Conservation (phyloP, 1,284 basidiomycete genomes). For the Cutaneotrichosporon curvatum region DNA sequence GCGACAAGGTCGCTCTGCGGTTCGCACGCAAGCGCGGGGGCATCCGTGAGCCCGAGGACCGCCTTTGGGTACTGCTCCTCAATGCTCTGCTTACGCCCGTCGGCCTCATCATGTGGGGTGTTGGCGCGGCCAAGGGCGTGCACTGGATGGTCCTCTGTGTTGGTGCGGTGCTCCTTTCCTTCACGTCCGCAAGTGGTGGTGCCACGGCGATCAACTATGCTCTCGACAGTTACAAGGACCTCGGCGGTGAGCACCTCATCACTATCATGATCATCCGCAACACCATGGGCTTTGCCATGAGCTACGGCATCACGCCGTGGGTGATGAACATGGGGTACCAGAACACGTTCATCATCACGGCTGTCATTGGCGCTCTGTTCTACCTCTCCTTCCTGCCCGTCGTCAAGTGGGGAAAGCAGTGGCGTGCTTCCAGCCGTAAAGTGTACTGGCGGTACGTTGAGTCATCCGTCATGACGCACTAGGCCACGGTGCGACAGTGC, state of each 20-base stretch:
- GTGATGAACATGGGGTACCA: slow-evolving; percentile 18
- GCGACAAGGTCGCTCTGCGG: slow-evolving; percentile 19
- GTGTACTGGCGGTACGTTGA: slow-evolving; percentile 20
- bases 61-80: slow-evolving; percentile 20
- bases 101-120: slow-evolving; percentile 26
- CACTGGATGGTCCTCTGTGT: slow-evolving; percentile 25
- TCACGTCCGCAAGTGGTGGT: slow-evolving; percentile 18
- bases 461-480: slow-evolving; percentile 9
- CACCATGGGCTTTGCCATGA: slow-evolving; percentile 13
- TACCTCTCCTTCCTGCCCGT: slow-evolving; percentile 17
- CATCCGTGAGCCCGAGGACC: slow-evolving; percentile 30
- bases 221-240: slow-evolving; percentile 27
- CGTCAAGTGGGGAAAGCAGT: slow-evolving; percentile 17
- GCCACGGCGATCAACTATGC: slow-evolving; percentile 25
- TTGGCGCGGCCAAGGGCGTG: slow-evolving; percentile 20
- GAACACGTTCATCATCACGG: slow-evolving; percentile 20
- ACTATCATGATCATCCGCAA: slow-evolving; percentile 22
- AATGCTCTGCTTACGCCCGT: slow-evolving; percentile 20
- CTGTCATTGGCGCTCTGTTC: slow-evolving; percentile 15
- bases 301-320: slow-evolving; percentile 25
- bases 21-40: slow-evolving; percentile 20
- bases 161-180: slow-evolving; percentile 20
- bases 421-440: slow-evolving; percentile 5
- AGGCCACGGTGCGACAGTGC: too few relatives aligned
- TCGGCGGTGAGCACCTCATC: slow-evolving; percentile 21